Evolutionary conservation across 2,329 filamentous ascomycete genomes (phyloP), one percentile per base, ranked within the genome.

Genomic region (Lecanicillium sp.): DNA sequence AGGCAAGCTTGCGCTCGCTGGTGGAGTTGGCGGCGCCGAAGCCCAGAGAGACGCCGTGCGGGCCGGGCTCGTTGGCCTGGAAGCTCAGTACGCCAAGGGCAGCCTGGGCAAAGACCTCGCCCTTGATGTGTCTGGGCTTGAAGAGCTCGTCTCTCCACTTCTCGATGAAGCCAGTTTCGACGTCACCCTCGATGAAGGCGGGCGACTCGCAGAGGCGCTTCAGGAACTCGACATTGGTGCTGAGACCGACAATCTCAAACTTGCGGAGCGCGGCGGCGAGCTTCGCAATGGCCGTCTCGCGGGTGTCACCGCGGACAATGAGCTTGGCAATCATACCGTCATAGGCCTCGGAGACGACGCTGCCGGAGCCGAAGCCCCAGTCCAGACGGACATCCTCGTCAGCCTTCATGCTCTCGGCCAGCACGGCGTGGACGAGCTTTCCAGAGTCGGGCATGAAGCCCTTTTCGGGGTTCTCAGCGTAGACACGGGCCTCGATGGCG

Each of bases 291-390:
- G 90, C 88, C 21, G 86, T 84, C 62, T 86, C 79, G 51, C 93
- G 79, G 49, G 85, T 85, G 14, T 81, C 78, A 1, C 87, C 93
- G 50, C 87, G 81, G 5, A 97, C 89, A 57, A 98, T 98, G 44
- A 98, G 78, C 69, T 98, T 98, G 37, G 93, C 88, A 56, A 98
- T 95, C 93, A 98, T 98, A 23, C 93, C 93, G 58, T 98, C 93
- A 66, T 98, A 98, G 47, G 93, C 87, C 50, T 91, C 88, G 0
- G 90, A 94, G 3, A 98, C 87, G 53, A 89, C 88, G 62, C 95
- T 91, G 21, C 93, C 93, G 56, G 90, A 78, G 23, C 90, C 80
- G 63, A 97, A 97, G 2, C 93, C 93, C 38, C 90, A 90, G 60
- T 98, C 93, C 55, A 98, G 90, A 33, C 93, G 83, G 26, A 97